Conservation (phyloP, 2,329 filamentous ascomycete genomes). For the Fusarium citri region DNA sequence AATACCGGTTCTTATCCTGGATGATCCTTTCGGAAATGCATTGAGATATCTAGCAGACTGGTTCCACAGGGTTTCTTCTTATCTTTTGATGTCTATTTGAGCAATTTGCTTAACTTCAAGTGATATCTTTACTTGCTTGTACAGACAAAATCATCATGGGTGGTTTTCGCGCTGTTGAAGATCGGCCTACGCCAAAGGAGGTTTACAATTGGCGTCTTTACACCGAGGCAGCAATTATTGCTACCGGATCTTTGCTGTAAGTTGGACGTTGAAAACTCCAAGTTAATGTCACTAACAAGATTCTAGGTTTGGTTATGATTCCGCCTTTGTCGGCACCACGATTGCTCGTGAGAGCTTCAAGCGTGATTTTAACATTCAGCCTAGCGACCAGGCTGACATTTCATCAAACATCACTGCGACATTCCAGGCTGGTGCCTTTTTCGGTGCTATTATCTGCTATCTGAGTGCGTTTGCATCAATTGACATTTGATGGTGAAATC, state of each 20-base stretch:
- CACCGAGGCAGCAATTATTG: constrained; percentile 59
- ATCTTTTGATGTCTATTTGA: background rate
- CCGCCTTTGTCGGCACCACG: constrained; percentile 65
- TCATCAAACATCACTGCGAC: constrained; percentile 60
- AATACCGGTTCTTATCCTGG: background rate
- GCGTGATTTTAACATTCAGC: constrained; percentile 52
- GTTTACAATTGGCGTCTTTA: constrained; percentile 67
- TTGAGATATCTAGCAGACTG: background rate
- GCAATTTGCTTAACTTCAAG: background rate
- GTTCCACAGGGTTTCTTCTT: constrained; percentile 1
- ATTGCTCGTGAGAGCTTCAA: constrained; percentile 63
- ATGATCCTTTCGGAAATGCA: background rate
- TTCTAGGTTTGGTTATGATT: constrained; percentile 63
- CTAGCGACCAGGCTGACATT: constrained; percentile 47
- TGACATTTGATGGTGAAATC: rapidly evolving
- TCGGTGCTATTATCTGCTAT: constrained; percentile 63
- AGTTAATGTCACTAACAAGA: background rate
- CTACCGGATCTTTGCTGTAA: constrained; percentile 59
- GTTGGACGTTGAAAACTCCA: constrained; percentile 3
- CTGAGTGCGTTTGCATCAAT: constrained; percentile 44
- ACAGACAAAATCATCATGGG: constrained; percentile 44
- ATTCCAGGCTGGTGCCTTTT: constrained; percentile 64
- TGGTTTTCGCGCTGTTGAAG: constrained; percentile 61
- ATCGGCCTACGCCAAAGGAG: constrained; percentile 66
- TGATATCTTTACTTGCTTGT: background rate